A percentile compares a stretch with the other conserved stretches of the same genome.
Conservation (phyloP, 2,329 filamentous ascomycete genomes). For the Penicillium polonicum region DNA sequence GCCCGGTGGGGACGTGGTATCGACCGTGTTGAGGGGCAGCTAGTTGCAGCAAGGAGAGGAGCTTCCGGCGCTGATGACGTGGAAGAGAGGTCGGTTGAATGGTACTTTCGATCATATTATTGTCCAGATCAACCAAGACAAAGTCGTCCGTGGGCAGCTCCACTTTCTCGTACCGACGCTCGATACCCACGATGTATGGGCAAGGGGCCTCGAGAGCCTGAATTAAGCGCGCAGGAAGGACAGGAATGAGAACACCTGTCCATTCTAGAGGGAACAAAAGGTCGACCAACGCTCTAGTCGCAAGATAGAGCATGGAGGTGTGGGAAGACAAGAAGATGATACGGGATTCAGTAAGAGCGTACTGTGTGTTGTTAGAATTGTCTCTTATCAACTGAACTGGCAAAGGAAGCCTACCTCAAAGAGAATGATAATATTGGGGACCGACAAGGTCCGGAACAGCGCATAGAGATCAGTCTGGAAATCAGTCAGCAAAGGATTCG, state of each 20-base stretch:
- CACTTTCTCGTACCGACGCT: conserved; percentile 69
- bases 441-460: conserved; percentile 82
- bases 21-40: conserved; percentile 87
- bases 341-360: conserved; percentile 84
- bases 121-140: conserved; percentile 89
- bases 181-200: conserved; percentile 94
- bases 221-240: conserved; percentile 81
- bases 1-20: conserved; percentile 81
- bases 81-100: conserved; percentile 74
- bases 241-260: conserved; percentile 90
- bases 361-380: conserved; percentile 43
- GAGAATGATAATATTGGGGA: conserved; percentile 87
- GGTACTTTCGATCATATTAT: conserved; percentile 84
- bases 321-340: conserved; percentile 97
- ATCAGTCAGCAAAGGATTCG: conserved; percentile 12
- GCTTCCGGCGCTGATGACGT: conserved; percentile 83
- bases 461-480: conserved; percentile 78
- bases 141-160: conserved; percentile 88
- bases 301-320: conserved; percentile 92
- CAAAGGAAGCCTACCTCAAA: conserved; percentile 60
- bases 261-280: conserved; percentile 88
- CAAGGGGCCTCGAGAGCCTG: conserved; percentile 92
- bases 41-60: conserved; percentile 81
- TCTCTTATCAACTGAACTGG: neutral
- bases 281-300: conserved; percentile 80